These are phyloP conservation scores for Darksidea phi DNA, from an alignment of 495 filamentous ascomycete species.

Conservation along the genomic window DNA sequence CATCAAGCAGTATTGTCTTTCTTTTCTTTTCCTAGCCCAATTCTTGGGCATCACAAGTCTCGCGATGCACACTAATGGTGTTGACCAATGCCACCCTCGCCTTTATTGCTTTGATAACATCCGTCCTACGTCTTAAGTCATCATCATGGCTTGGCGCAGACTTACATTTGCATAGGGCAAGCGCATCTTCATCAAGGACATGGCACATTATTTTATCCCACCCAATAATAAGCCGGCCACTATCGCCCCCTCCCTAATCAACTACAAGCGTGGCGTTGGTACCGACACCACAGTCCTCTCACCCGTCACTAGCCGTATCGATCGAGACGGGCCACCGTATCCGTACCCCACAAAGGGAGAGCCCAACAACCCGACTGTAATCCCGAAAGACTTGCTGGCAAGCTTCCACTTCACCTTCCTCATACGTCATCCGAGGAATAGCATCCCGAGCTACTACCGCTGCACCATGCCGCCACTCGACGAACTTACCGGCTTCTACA, in stretches of 20 bases:
- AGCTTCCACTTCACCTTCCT: constrained; percentile 94
- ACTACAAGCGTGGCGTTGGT: constrained; percentile 62
- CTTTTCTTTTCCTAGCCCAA: constrained; percentile 1
- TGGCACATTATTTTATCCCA: constrained; percentile 82
- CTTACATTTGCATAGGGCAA: constrained; percentile 59
- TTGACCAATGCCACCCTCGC: too few relatives aligned
- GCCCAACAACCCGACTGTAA: constrained; percentile 75
- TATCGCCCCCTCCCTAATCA: constrained; percentile 71
- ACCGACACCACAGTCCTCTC: constrained; percentile 45
- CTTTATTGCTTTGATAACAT: not conserved
- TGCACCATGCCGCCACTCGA: constrained; percentile 91
- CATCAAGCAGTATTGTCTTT: not conserved
- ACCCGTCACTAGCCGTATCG: constrained; percentile 26
- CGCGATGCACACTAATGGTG: too few relatives aligned
- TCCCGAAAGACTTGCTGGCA: constrained; percentile 66
- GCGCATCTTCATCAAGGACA: constrained; percentile 97
- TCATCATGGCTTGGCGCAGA: constrained; percentile 19
- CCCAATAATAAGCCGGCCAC: constrained; percentile 63
- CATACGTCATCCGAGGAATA: constrained; percentile 84
- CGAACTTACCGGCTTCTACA: constrained; percentile 75
- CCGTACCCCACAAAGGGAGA: constrained; percentile 59
- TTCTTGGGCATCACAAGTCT: not conserved
- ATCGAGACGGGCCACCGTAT: constrained; percentile 45
- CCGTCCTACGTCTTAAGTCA: not conserved
- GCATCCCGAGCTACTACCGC: constrained; percentile 89